Base-by-base conservation (phyloP, 345 rosid species). In the Citrus unshiu region DNA sequence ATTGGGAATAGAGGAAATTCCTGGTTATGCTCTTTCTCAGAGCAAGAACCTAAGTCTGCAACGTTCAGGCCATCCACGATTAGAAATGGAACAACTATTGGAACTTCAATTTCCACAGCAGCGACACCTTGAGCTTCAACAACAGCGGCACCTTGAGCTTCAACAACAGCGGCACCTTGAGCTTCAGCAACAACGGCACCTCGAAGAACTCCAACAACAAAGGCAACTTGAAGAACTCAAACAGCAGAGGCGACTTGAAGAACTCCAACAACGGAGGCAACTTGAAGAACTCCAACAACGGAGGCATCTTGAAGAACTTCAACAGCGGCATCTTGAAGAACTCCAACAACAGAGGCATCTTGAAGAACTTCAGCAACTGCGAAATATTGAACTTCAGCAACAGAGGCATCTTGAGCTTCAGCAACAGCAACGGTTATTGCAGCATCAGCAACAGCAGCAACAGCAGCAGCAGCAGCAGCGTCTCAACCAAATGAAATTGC, bases 31-130 rank as follows among this genome's bases (percentile, higher is more conserved):
- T 76, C 58, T 34, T 62, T 13, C 70, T 72, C 83, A 66, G 62
- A 65, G 70, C 59, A 81, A 82, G 68, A 79, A 80, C 64, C 69
- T 46, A 1, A 65, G 71, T 63, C 70, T 46, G 37, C 82, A 75
- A 78, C 80, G 46, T 21, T 68, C 81, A 14, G 70, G 63, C 73
- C 76, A 77, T 69, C 83, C 82, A 57, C 54, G 54, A 64, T 74
- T 65, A 66, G 86, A 82, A 68, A 51, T 83, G 77, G 89, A 86
- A 37, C 87, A 83, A 77, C 69, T 86, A 46, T 29, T 83, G 74
- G 71, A 78, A 63, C 78, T 84, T 73, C 77, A 85, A 77, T 8
- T 83, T 78, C 89, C 85, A 74, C 87, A 83, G 59, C 89, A 84
- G 71, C 57, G 18, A 18, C 70, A 80, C 21, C 72, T 74, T 10